Conservation (phyloP, 352 stramenopile species). For the Globisporangium uncinulatum region DNA sequence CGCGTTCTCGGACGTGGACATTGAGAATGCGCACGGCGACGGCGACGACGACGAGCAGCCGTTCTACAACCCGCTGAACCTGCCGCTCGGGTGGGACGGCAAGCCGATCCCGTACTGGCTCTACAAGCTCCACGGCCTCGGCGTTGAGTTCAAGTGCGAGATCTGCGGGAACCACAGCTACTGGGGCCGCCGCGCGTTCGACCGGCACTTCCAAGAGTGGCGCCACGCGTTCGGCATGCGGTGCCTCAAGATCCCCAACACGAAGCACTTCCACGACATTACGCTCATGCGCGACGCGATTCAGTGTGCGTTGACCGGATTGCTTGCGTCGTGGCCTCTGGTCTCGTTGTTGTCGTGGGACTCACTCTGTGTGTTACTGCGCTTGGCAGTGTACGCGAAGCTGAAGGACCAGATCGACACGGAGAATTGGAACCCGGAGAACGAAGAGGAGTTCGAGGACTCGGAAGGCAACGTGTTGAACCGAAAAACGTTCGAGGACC, state of each 20-base stretch:
- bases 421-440: constrained; percentile 91
- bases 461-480: constrained; percentile 98
- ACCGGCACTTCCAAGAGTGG: constrained; percentile 98
- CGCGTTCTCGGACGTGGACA: constrained; percentile 72
- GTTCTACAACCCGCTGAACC: constrained; percentile 99
- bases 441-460: constrained; percentile 99
- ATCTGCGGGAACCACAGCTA: constrained; percentile 99
- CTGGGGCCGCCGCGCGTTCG: constrained; percentile 94
- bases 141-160: constrained; percentile 98
- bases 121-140: constrained; percentile 99
- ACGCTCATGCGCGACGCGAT: constrained; percentile 97
- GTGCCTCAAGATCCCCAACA: constrained; percentile 99
- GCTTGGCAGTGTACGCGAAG: constrained; percentile 91
- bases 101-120: constrained; percentile 99
- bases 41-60: constrained; percentile 94
- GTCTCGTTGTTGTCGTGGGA: background rate
- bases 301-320: constrained; percentile 33
- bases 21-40: constrained; percentile 62
- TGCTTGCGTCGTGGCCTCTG: too few relatives aligned
- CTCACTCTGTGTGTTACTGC: constrained; percentile 10
- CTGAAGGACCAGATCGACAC: constrained; percentile 92
- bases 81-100: constrained; percentile 98
- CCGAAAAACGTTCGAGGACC: constrained; percentile 96
- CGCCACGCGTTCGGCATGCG: constrained; percentile 98
- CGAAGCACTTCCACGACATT: constrained; percentile 99